Percentiles rank a stretch among this genome's conserved stretches.
Conservation (phyloP, 2,329 filamentous ascomycete genomes). For the Trichocomaceae sp. region DNA sequence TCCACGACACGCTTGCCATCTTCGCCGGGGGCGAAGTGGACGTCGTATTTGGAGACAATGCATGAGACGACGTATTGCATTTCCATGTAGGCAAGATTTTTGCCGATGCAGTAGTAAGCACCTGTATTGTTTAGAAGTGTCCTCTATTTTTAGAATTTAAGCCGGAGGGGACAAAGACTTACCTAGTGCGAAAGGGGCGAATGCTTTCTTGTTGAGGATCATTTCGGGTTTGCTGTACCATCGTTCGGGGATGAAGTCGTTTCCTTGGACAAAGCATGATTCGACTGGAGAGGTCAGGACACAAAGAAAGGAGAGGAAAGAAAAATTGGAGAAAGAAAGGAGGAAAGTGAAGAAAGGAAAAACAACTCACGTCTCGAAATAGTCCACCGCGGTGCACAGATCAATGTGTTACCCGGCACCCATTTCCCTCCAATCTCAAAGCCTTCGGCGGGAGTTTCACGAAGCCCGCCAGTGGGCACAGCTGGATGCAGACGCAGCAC, state of each 20-base stretch:
- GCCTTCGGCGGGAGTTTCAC: constrained; percentile 33
- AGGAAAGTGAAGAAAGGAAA: neutral
- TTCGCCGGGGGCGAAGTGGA: constrained; percentile 22
- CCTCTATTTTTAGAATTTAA: too few relatives aligned
- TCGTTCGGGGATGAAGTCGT: constrained; percentile 5
- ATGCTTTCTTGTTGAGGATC: constrained; percentile 26
- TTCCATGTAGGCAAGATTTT: constrained; percentile 23
- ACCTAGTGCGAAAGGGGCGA: constrained; percentile 25
- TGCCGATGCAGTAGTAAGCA: constrained; percentile 25
- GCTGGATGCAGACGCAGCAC: constrained; percentile 39
- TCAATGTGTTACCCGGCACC: constrained; percentile 19
- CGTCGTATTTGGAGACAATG: constrained; percentile 21
- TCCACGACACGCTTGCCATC: constrained; percentile 15
- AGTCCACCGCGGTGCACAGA: neutral
- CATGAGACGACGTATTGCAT: constrained; percentile 18
- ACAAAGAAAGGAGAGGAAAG: neutral
- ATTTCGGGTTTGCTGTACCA: constrained; percentile 7
- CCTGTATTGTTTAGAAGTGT: constrained; percentile 14
- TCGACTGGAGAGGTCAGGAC: neutral
- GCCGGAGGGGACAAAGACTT: neutral
- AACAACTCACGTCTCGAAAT: neutral
- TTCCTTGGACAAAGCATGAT: neutral
- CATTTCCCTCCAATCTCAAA: constrained; percentile 27
- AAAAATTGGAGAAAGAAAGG: neutral
- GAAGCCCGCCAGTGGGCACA: constrained; percentile 33